Conservation (phyloP, 257 asterid genomes). For the Leonotis leonurus region DNA sequence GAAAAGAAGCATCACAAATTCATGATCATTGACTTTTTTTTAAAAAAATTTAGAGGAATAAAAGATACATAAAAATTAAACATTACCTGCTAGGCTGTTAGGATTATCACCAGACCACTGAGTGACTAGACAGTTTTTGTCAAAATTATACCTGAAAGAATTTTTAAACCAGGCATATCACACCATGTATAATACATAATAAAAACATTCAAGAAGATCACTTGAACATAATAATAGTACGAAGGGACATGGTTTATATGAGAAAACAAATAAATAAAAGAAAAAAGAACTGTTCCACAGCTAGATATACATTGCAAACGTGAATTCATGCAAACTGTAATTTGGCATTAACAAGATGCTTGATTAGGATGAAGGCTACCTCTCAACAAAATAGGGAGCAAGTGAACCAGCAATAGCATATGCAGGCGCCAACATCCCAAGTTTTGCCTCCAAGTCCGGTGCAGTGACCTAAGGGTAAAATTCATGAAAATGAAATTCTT, state of each 20-base stretch:
- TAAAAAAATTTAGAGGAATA: neutral
- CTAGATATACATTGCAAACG: neutral
- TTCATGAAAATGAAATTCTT: neutral
- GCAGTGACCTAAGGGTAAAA: conserved; percentile 79
- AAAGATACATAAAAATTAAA: neutral
- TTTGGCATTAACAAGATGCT: neutral
- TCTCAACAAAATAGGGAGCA: conserved; percentile 62
- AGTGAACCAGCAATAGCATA: conserved; percentile 71
- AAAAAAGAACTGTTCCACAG: neutral
- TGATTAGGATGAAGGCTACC: conserved; percentile 33
- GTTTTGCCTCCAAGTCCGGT: conserved; percentile 73
- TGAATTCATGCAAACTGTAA: neutral
- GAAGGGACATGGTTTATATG: too few relatives aligned
- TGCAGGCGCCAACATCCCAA: conserved; percentile 80
- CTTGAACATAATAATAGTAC: neutral
- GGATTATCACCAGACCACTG: conserved; percentile 99
- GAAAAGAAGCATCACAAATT: neutral
- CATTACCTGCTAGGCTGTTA: conserved; percentile 88
- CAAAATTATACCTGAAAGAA: conserved; percentile 67
- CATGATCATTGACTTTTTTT: neutral
- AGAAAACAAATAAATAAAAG: neutral
- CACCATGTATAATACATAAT: neutral
- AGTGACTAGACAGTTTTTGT: conserved; percentile 59
- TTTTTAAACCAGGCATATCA: conserved; percentile 14
- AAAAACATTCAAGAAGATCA: neutral